These are phyloP conservation scores for Cucurbita ficifolia DNA, from an alignment of 306 rosid species.

Conservation along the genomic window DNA sequence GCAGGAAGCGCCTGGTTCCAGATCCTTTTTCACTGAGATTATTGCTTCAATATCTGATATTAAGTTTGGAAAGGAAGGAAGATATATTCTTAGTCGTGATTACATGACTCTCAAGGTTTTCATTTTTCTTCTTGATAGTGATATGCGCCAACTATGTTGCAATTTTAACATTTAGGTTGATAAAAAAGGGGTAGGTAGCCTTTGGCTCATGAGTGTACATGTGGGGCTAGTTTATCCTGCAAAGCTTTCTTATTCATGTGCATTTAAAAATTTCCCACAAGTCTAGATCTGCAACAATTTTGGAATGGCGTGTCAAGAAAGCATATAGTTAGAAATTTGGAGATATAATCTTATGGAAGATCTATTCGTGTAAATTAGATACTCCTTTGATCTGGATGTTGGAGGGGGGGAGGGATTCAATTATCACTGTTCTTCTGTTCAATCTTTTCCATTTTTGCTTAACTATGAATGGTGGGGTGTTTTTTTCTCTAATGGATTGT, in stretches of 20 bases:
- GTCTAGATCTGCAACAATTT: background rate
- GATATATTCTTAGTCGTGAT: slow-evolving; percentile 92
- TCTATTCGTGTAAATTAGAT: background rate
- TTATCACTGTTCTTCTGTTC: too few species aligned
- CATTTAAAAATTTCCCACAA: background rate
- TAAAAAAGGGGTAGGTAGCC: background rate
- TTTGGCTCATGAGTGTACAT: background rate
- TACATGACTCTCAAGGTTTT: slow-evolving; percentile 94
- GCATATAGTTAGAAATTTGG: background rate
- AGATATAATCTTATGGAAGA: background rate
- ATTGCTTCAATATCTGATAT: slow-evolving; percentile 97
- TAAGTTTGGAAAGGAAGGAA: slow-evolving; percentile 81
- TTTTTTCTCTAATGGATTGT: too few species aligned
- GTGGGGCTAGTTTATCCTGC: background rate
- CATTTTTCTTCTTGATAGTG: background rate
- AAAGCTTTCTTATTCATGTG: background rate
- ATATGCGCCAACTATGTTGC: background rate
- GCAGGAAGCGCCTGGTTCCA: slow-evolving; percentile 84
- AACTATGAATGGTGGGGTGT: too few species aligned
- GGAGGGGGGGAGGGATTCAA: too few species aligned
- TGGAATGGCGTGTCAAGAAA: background rate
- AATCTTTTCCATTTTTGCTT: too few species aligned
- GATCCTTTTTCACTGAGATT: slow-evolving; percentile 94
- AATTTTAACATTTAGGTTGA: background rate
- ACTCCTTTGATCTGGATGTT: too few species aligned